phyloP scores from a whole-genome alignment of 176 grass and related monocot species.

The Oryza longistaminata region DNA sequence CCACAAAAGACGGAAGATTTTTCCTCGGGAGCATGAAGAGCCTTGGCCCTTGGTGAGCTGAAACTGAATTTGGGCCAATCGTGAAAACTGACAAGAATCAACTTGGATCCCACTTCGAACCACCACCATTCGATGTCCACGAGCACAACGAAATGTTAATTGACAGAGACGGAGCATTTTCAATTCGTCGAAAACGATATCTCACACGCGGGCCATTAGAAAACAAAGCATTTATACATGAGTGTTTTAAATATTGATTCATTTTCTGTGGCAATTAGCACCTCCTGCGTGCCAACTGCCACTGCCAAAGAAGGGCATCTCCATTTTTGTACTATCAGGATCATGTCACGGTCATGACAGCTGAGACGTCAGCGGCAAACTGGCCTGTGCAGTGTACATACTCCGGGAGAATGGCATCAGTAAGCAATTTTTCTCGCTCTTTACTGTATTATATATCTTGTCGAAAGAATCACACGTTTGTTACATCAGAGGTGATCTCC shows the following conservation, averaged over 20 bases:
- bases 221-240: neutral
- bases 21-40: neutral
- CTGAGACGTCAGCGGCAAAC: constrained; percentile 2
- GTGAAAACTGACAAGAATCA: constrained; percentile 9
- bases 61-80: neutral
- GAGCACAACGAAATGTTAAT: neutral
- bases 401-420: neutral
- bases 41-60: neutral
- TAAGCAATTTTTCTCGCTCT: neutral
- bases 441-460: neutral
- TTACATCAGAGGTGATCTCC: constrained; percentile 26
- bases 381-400: neutral
- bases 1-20: constrained; percentile 25
- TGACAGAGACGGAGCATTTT: constrained; percentile 3
- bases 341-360: constrained; percentile 20
- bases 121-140: neutral
- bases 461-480: constrained; percentile 34
- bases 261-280: neutral
- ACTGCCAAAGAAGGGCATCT: neutral
- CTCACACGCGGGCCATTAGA: neutral
- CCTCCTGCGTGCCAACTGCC: neutral
- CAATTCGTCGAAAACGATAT: neutral
- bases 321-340: neutral
- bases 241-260: neutral
- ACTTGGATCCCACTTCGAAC: constrained; percentile 26